These are phyloP conservation scores for Quercus mongolica DNA, from an alignment of 306 rosid species.

Conservation along the genomic window DNA sequence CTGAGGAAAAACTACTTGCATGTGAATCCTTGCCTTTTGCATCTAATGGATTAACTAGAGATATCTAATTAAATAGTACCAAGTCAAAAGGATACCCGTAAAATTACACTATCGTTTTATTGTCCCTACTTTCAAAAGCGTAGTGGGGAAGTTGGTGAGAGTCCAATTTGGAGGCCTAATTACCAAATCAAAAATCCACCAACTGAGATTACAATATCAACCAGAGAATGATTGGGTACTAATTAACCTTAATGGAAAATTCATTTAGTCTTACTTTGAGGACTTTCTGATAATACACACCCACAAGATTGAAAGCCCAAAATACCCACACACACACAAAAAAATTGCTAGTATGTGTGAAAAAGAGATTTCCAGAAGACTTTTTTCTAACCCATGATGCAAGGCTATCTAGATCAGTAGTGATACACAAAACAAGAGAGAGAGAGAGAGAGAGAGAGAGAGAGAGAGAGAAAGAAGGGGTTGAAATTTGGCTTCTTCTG, in stretches of 20 bases:
- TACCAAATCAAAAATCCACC: background rate
- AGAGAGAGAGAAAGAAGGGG: background rate
- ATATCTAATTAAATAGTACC: background rate
- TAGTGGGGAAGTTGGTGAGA: slow-evolving; percentile 11
- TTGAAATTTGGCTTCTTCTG: slow-evolving; percentile 32
- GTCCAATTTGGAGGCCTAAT: slow-evolving; percentile 13
- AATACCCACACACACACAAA: no score
- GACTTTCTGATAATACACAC: background rate
- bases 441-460: background rate
- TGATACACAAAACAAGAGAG: slow-evolving; percentile 21
- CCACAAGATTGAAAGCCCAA: background rate
- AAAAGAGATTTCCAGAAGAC: background rate
- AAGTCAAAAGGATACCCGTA: background rate
- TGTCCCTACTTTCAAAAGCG: background rate
- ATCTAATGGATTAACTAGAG: background rate
- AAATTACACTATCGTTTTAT: background rate
- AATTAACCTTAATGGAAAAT: background rate
- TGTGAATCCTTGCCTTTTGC: background rate
- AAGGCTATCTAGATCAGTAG: background rate
- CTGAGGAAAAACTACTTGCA: background rate
- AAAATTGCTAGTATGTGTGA: background rate
- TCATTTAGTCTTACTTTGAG: background rate
- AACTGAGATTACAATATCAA: background rate
- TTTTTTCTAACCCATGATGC: slow-evolving; percentile 6
- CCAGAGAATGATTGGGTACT: slow-evolving; percentile 8